Percentiles rank a stretch among this genome's conserved stretches.
These are phyloP conservation scores for Wallacemonas sp. DNA, from an alignment of 208 protist species.

Conservation along the genomic window DNA sequence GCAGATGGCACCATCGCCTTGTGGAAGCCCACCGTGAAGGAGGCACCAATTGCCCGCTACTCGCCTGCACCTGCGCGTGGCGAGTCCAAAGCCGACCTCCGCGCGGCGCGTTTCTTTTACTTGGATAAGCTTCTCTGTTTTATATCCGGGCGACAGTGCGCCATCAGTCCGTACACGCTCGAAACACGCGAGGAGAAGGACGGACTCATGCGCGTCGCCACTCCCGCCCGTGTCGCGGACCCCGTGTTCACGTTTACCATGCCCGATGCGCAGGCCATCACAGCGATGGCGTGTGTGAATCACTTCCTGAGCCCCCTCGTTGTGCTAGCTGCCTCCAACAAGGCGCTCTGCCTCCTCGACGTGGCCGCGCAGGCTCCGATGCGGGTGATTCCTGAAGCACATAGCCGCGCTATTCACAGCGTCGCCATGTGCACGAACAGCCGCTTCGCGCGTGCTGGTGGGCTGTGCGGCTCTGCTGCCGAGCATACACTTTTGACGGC, in stretches of 20 bases:
- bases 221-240: neutral
- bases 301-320: slow-evolving; percentile 74
- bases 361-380: slow-evolving; percentile 41
- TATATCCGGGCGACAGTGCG: slow-evolving; percentile 20
- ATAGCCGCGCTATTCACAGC: slow-evolving; percentile 66
- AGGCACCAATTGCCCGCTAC: slow-evolving; percentile 21
- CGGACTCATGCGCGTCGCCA: neutral
- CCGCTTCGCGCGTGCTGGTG: slow-evolving; percentile 42
- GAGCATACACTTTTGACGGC: slow-evolving; percentile 71
- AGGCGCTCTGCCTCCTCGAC: slow-evolving; percentile 65
- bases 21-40: slow-evolving; percentile 44
- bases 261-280: slow-evolving; percentile 45
- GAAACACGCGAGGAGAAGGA: slow-evolving; percentile 25
- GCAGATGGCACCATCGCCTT: slow-evolving; percentile 56
- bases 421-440: slow-evolving; percentile 50
- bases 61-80: neutral
- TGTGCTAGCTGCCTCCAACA: slow-evolving; percentile 70
- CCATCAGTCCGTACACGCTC: neutral
- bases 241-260: slow-evolving; percentile 33
- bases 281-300: slow-evolving; percentile 65
- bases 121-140: slow-evolving; percentile 76
- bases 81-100: slow-evolving; percentile 23
- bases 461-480: slow-evolving; percentile 9
- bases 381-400: slow-evolving; percentile 42
- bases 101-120: slow-evolving; percentile 73